A percentile compares a stretch with the other conserved stretches of the same genome.
phyloP scores from a whole-genome alignment of 306 rosid genomes.

The Trifolium pratense region DNA sequence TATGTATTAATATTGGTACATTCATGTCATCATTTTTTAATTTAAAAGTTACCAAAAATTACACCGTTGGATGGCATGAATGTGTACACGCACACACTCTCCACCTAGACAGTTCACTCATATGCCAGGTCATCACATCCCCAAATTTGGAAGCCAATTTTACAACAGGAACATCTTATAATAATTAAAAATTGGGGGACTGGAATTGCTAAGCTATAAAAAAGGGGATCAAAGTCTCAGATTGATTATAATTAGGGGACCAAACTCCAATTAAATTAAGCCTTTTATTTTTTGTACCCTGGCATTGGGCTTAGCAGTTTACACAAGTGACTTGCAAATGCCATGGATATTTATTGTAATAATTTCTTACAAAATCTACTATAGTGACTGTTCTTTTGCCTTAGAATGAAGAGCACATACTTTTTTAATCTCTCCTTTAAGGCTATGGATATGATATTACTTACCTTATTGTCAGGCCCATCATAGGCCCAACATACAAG shows the following conservation, averaged over 20 bases:
- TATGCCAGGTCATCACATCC: too few relatives aligned
- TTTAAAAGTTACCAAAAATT: not conserved
- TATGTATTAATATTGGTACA: not conserved
- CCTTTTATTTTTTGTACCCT: slow-evolving; percentile 15
- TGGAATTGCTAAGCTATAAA: too few relatives aligned
- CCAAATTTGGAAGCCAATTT: too few relatives aligned
- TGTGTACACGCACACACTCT: too few relatives aligned
- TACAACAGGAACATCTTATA: too few relatives aligned
- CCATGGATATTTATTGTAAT: not conserved
- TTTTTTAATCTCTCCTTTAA: slow-evolving; percentile 4
- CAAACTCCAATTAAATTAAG: too few relatives aligned
- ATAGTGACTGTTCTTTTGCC: slow-evolving; percentile 6
- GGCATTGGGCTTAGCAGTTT: slow-evolving; percentile 1
- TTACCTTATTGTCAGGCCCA: slow-evolving; percentile 21
- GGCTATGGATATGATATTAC: slow-evolving; percentile 16
- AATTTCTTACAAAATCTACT: not conserved
- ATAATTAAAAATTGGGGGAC: too few relatives aligned
- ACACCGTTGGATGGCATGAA: too few relatives aligned
- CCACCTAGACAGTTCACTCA: too few relatives aligned
- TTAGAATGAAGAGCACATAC: slow-evolving; percentile 21
- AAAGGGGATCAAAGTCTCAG: not conserved
- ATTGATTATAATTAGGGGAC: not conserved
- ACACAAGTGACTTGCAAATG: not conserved
- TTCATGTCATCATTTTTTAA: not conserved
- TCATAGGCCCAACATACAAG: not conserved